A percentile compares a stretch with the other conserved stretches of the same genome.
These are phyloP conservation scores for Vigna mungo DNA, from an alignment of 306 rosid genomes.

Conservation along the genomic window DNA sequence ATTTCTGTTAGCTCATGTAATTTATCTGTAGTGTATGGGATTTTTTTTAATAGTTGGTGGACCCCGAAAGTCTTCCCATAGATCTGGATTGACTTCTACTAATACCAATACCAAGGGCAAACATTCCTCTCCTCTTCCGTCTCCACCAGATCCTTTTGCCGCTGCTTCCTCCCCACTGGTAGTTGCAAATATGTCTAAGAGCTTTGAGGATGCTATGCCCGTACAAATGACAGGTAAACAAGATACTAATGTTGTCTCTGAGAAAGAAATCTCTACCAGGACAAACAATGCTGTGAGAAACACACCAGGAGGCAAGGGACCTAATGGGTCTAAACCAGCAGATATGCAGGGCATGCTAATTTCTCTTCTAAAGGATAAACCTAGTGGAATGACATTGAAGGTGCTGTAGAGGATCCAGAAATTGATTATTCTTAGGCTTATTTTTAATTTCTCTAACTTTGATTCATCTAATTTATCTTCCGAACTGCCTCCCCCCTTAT, in stretches of 20 bases:
- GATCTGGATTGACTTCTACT: conserved; percentile 64
- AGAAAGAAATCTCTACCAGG: conserved; percentile 64
- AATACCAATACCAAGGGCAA: conserved; percentile 64
- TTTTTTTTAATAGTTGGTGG: conserved; percentile 55
- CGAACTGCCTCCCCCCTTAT: conserved; percentile 34
- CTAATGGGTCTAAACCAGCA: conserved; percentile 58
- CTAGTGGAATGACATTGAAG: conserved; percentile 84
- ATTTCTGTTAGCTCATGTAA: conserved; percentile 28
- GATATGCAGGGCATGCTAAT: conserved; percentile 77
- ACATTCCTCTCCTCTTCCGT: conserved; percentile 74
- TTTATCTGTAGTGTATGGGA: conserved; percentile 37
- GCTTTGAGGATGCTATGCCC: conserved; percentile 64
- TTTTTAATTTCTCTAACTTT: conserved; percentile 21
- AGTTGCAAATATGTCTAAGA: conserved; percentile 64
- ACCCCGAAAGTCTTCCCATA: conserved; percentile 66
- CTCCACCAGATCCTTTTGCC: conserved; percentile 74
- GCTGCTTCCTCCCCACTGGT: conserved; percentile 70
- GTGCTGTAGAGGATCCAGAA: conserved; percentile 45
- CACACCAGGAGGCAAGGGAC: conserved; percentile 66
- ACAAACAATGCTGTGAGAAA: conserved; percentile 54
- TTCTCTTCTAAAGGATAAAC: conserved; percentile 78
- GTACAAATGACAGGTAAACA: conserved; percentile 62
- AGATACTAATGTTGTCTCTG: conserved; percentile 56
- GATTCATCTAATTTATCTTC: conserved; percentile 29
- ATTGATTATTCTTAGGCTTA: conserved; percentile 23